Conservation (phyloP, 2,329 filamentous ascomycete genomes). For the Fusarium continuum region DNA sequence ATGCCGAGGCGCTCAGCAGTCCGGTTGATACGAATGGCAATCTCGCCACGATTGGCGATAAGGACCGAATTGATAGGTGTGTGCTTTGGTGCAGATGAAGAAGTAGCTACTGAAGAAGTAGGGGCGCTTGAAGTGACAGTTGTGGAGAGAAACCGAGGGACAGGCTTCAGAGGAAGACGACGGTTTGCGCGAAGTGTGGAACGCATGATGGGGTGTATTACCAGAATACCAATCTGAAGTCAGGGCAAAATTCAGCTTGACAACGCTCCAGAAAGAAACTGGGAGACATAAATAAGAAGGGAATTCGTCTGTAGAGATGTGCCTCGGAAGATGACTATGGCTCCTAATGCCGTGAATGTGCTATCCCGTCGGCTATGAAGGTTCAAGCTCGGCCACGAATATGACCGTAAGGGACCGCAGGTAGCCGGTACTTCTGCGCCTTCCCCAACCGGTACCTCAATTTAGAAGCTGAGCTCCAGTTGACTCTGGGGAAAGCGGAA, state of each 20-base stretch:
- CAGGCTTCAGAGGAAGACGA: conserved; percentile 57
- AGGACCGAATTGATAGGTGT: conserved; percentile 79
- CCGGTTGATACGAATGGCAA: conserved; percentile 89
- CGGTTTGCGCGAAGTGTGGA: conserved; percentile 61
- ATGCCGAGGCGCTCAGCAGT: conserved; percentile 92
- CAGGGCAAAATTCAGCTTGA: conserved; percentile 17
- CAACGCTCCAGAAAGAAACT: conserved; percentile 8
- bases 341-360: conserved; percentile 40
- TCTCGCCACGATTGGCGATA: conserved; percentile 97
- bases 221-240: conserved; percentile 22
- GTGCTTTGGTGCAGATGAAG: conserved; percentile 45
- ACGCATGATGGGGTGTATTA: conserved; percentile 56
- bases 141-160: conserved; percentile 52
- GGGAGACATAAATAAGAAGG: conserved; percentile 20
- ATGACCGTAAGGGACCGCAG: conserved; percentile 48
- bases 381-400: conserved; percentile 34
- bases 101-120: conserved; percentile 47
- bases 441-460: conserved; percentile 42
- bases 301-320: not conserved
- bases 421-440: conserved; percentile 43
- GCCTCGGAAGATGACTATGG: conserved; percentile 21
- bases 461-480: conserved; percentile 10
- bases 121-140: conserved; percentile 46
- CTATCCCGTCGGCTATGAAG: conserved; percentile 41
- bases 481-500: conserved; percentile 20